These are phyloP conservation scores for Sphaerobolus stellatus DNA, from an alignment of 1,284 basidiomycete genomes.

Conservation along the genomic window DNA sequence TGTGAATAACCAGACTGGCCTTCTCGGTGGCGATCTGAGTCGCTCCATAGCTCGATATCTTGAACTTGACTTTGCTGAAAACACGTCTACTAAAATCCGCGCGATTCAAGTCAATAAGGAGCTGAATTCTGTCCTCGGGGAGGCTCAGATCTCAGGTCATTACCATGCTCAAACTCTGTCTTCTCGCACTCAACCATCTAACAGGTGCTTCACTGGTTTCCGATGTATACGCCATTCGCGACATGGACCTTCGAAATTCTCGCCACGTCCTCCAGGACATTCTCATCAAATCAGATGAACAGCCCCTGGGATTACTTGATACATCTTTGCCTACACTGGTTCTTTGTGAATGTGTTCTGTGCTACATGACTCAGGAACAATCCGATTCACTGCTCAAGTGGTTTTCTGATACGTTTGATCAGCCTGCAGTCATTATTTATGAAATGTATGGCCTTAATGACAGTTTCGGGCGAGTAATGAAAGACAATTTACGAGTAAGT, in stretches of 20 bases:
- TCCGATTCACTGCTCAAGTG: slow-evolving; percentile 67
- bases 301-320: slow-evolving; percentile 51
- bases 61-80: slow-evolving; percentile 89
- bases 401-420: slow-evolving; percentile 63
- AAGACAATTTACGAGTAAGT: slow-evolving; percentile 74
- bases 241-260: slow-evolving; percentile 10
- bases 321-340: slow-evolving; percentile 72
- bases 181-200: background rate
- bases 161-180: background rate
- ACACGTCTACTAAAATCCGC: slow-evolving; percentile 82
- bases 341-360: slow-evolving; percentile 89
- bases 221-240: slow-evolving; percentile 5
- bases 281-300: slow-evolving; percentile 16
- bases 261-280: background rate
- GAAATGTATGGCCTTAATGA: slow-evolving; percentile 90
- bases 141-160: slow-evolving; percentile 11
- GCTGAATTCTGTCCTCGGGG: slow-evolving; percentile 56
- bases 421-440: slow-evolving; percentile 67
- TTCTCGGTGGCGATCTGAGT: slow-evolving; percentile 17
- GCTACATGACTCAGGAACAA: slow-evolving; percentile 73
- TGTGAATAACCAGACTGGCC: slow-evolving; percentile 47
- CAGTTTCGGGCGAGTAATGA: slow-evolving; percentile 85
- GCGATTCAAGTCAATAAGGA: slow-evolving; percentile 70
- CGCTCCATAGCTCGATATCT: slow-evolving; percentile 61
- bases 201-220: slow-evolving; percentile 4